A percentile compares a stretch with the other conserved stretches of the same genome.
Conservation (phyloP, 139 green algal species). For the Auxenochlorella protothecoides region DNA sequence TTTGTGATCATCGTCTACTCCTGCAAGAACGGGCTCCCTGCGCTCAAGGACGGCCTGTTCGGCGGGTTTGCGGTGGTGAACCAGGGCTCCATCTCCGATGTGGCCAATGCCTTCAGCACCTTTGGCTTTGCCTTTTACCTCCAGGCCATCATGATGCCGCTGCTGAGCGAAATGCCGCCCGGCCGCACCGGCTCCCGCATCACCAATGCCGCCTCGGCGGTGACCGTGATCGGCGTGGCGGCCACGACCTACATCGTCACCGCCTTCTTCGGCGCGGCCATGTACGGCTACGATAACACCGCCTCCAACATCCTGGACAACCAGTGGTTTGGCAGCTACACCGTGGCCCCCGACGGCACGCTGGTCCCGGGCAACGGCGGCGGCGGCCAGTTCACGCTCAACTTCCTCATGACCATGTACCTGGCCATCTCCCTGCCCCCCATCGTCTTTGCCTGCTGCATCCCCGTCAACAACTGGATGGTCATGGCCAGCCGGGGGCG, state of each 20-base stretch:
- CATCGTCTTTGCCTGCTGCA: not conserved
- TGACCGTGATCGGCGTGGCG: not conserved
- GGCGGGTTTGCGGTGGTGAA: not conserved
- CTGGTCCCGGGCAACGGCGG: too few species aligned
- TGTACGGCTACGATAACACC: not conserved
- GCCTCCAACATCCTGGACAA: not conserved
- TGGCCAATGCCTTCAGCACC: constrained; percentile 6
- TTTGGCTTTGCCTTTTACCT: constrained; percentile 15
- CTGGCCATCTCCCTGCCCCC: not conserved
- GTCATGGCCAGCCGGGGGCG: not conserved
- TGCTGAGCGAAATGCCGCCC: constrained; percentile 8
- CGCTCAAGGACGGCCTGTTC: not conserved
- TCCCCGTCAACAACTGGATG: not conserved
- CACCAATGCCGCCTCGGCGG: not conserved
- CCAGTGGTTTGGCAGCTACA: not conserved
- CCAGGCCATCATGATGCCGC: not conserved
- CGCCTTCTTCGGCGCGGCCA: not conserved
- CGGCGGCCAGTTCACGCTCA: not conserved
- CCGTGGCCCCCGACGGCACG: too few species aligned
- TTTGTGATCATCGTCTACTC: not conserved
- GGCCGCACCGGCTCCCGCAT: not conserved
- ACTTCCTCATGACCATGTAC: not conserved
- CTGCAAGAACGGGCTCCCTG: constrained; percentile 4
- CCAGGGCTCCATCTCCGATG: not conserved
- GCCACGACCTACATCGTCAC: not conserved